phyloP scores from a whole-genome alignment of 441 rosid genomes.

The Syzygium malaccense region DNA sequence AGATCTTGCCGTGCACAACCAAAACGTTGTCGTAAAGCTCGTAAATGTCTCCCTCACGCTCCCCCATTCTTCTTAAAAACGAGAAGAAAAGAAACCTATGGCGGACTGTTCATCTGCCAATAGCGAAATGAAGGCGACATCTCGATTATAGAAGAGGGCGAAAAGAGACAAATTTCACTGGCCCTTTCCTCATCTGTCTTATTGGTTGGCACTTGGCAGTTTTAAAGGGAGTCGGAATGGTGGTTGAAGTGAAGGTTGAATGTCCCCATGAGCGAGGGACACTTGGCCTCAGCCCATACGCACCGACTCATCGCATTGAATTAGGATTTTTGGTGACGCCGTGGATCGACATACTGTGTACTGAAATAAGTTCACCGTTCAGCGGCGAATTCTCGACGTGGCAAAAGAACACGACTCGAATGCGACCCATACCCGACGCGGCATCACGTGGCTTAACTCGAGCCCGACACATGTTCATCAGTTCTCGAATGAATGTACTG shows the following conservation, averaged over 20 bases:
- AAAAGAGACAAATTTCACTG: neutral
- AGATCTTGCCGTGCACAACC: neutral
- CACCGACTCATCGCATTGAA: neutral
- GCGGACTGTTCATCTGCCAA: neutral
- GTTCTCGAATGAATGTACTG: neutral
- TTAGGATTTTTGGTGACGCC: neutral
- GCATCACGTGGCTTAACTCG: neutral
- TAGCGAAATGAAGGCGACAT: neutral
- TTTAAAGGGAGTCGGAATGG: neutral
- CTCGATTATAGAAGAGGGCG: neutral
- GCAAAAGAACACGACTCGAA: neutral
- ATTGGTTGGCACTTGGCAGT: neutral
- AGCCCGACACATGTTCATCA: neutral
- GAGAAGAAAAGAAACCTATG: neutral
- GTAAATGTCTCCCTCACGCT: neutral
- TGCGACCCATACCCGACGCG: neutral
- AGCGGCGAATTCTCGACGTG: neutral
- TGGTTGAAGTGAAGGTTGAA: neutral
- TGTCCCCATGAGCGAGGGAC: neutral
- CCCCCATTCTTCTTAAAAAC: neutral
- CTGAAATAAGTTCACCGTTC: neutral
- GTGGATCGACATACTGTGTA: neutral
- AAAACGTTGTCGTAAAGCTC: neutral
- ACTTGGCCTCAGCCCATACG: neutral
- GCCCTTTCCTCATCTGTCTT: neutral